Conservation (phyloP, 805 yeast species). For the Pichia thaimueangensis region DNA sequence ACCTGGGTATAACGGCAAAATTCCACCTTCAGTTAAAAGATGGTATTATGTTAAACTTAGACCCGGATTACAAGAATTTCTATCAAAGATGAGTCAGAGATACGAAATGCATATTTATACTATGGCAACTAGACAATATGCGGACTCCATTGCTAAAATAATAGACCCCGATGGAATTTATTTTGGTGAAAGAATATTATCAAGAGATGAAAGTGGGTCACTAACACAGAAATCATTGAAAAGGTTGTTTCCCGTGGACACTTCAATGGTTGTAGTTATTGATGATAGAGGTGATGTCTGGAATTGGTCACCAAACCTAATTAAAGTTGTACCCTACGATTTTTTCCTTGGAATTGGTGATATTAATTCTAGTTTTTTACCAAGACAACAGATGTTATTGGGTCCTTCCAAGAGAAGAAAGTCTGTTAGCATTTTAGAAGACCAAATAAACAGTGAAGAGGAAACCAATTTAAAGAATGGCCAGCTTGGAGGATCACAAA, state of each 20-base stretch:
- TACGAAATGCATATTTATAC: constrained; percentile 95
- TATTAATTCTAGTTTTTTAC: constrained; percentile 86
- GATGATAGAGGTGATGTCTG: constrained; percentile 99
- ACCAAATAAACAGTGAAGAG: constrained; percentile 27
- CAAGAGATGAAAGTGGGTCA: constrained; percentile 93
- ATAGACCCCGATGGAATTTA: constrained; percentile 84
- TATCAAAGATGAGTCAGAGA: constrained; percentile 51
- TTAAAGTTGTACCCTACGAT: constrained; percentile 91
- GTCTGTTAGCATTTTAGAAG: constrained; percentile 52
- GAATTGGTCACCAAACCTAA: constrained; percentile 91
- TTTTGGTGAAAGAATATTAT: constrained; percentile 86
- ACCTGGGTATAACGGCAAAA: constrained; percentile 54
- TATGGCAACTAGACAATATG: constrained; percentile 96
- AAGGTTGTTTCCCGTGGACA: constrained; percentile 90
- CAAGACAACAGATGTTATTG: constrained; percentile 55
- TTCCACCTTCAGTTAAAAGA: constrained; percentile 53
- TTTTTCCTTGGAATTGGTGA: constrained; percentile 97
- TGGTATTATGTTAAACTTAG: constrained; percentile 91
- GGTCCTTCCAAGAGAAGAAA: constrained; percentile 62
- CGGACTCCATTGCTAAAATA: constrained; percentile 78
- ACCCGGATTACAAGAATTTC: constrained; percentile 77
- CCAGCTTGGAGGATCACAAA: too few species aligned
- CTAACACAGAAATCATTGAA: constrained; percentile 82
- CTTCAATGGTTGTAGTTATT: constrained; percentile 91
- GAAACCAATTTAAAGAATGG: too few species aligned